Base-by-base conservation (phyloP, 768 basidiomycete genomes). In the Hemileccinum rubropunctum region DNA sequence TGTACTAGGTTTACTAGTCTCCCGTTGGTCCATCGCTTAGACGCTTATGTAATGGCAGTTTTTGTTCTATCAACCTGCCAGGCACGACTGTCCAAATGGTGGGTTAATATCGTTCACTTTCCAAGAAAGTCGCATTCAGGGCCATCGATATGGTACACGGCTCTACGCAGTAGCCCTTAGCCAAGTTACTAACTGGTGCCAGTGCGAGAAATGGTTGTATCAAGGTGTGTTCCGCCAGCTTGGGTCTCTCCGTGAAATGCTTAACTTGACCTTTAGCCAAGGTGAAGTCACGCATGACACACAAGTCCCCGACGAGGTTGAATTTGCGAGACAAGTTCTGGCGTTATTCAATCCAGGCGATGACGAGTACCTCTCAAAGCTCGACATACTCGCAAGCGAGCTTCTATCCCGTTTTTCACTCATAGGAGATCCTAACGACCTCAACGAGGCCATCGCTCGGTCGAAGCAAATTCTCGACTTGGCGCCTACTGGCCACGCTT, bases 401-500 rank as follows among this genome's bases (percentile, higher is more conserved):
- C 58, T 64, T 15, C 30, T 60, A 40, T 35, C 50, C 18, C 61
- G 60, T 30, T 71, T 68, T 34, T 15, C 52, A 23, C 56, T 32
- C n/a, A 52, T 48, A 5, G 47, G 65, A 36, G 52, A 64, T 26
- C 40, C 49, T 13, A 35, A 45, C 6, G 67, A 69, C 39, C 51
- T 72, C 18, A 51, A 63, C 17, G 59, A 65, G 37, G 58, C 59
- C 14, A 51, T 73, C 39, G 20, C 42, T 6, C 34, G 45, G 14
- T 42, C 30, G 26, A 50, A 51, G 49, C 50, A 53, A 27, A 45
- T 59, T 28, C 57, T 68, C 7, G 42, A 54, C n/a, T 33, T 65
- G 17, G 56, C 58, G 14, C 55, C 60, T 17, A 49, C 61, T 23
- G 60, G 51, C 4, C 59, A 66, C 44, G 37, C 52, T 20, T 47